phyloP scores from a whole-genome alignment of 2,329 filamentous ascomycete genomes.

The Ascochyta viciae-villosae region DNA sequence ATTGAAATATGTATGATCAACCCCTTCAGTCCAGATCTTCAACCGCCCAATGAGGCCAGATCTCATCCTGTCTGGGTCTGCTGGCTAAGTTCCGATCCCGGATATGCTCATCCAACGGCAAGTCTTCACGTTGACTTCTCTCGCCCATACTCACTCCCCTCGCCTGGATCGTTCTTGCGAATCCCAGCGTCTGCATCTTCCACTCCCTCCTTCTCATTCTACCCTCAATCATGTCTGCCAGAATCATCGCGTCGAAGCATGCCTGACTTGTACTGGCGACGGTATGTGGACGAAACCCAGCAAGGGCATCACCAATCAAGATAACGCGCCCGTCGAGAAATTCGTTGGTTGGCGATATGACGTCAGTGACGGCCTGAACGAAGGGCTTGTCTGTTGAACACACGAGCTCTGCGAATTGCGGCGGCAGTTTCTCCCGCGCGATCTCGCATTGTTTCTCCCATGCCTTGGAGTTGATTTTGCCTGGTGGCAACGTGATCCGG shows the following conservation, averaged over 20 bases:
- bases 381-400: conserved; percentile 52
- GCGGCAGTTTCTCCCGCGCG: conserved; percentile 44
- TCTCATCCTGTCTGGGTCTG: conserved; percentile 33
- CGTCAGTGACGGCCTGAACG: conserved; percentile 56
- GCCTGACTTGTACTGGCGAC: conserved; percentile 58
- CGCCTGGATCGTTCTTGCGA: conserved; percentile 48
- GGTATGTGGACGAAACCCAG: conserved; percentile 56
- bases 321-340: conserved; percentile 54
- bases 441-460: conserved; percentile 50
- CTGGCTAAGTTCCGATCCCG: conserved; percentile 33
- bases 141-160: conserved; percentile 51
- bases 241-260: conserved; percentile 52
- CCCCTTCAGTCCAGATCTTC: conserved; percentile 12
- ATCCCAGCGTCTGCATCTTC: conserved; percentile 46
- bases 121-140: conserved; percentile 50
- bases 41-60: conserved; percentile 35
- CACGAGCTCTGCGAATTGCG: conserved; percentile 54
- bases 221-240: conserved; percentile 51
- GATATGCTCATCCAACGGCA: conserved; percentile 35
- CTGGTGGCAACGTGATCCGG: conserved; percentile 54
- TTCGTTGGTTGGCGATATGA: conserved; percentile 46
- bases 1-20: too few species aligned
- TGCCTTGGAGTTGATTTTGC: conserved; percentile 47
- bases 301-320: conserved; percentile 57
- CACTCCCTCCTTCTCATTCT: conserved; percentile 47